Percentiles rank a stretch among this genome's conserved stretches.
Conservation (phyloP, 306 rosid species). For the Leucaena leucocephala region DNA sequence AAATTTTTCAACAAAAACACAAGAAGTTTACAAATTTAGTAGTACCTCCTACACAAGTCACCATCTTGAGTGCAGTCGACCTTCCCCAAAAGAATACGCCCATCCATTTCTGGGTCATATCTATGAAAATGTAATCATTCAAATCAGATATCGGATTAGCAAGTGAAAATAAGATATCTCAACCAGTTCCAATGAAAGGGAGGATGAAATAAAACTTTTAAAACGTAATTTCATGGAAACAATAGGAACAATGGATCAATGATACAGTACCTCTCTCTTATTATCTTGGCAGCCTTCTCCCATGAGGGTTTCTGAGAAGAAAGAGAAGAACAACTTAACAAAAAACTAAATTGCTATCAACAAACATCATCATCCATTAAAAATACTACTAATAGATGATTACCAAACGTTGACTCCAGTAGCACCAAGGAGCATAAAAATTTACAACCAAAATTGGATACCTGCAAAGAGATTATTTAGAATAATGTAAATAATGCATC, state of each 20-base stretch:
- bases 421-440: conserved; percentile 97
- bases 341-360: conserved; percentile 25
- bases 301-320: conserved; percentile 89
- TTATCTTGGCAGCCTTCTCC: conserved; percentile 86
- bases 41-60: conserved; percentile 88
- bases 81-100: conserved; percentile 79
- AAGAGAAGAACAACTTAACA: conserved; percentile 34
- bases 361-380: conserved; percentile 30
- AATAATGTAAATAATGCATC: conserved; percentile 13
- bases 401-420: conserved; percentile 97
- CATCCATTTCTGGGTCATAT: conserved; percentile 92
- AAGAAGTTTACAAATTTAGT: conserved; percentile 8
- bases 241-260: conserved; percentile 34
- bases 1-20: too few relatives aligned
- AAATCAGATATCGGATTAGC: conserved; percentile 27
- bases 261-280: conserved; percentile 74
- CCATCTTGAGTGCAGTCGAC: conserved; percentile 85
- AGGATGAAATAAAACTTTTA: conserved; percentile 20
- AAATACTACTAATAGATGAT: conserved; percentile 36
- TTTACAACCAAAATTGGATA: conserved; percentile 79
- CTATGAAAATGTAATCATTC: conserved; percentile 49
- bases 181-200: conserved; percentile 14
- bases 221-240: conserved; percentile 34
- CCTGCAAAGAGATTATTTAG: conserved; percentile 54
- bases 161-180: conserved; percentile 16